These are phyloP conservation scores for Russula abietina DNA, from an alignment of 768 basidiomycete species.

Conservation along the genomic window DNA sequence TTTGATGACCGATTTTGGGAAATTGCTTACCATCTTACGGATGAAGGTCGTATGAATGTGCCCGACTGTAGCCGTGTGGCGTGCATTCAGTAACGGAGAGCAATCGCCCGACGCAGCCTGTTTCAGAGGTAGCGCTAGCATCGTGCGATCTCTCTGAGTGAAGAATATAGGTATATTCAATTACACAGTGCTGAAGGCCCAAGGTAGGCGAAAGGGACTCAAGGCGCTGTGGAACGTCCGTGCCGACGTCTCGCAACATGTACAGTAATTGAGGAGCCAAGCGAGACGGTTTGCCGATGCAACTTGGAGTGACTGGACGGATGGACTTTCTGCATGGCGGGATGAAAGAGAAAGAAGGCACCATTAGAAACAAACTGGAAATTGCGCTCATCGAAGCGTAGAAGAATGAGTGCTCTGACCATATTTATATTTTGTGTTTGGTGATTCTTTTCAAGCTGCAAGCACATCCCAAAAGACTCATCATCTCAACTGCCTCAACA, in stretches of 20 bases:
- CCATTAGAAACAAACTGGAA: neutral
- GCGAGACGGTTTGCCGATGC: neutral
- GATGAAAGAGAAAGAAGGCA: neutral
- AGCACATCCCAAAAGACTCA: too few species aligned
- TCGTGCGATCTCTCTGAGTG: neutral
- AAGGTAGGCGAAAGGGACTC: constrained; percentile 4
- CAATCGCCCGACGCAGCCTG: neutral
- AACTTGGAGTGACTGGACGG: neutral
- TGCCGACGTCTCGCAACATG: neutral
- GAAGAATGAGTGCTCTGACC: neutral
- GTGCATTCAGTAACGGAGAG: neutral
- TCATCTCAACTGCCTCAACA: too few species aligned
- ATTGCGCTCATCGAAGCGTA: neutral
- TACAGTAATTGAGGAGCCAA: constrained; percentile 15
- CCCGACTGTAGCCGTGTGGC: neutral
- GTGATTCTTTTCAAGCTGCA: too few species aligned
- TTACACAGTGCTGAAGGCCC: neutral
- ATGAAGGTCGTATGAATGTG: neutral
- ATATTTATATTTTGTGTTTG: too few species aligned
- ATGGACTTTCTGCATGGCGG: neutral
- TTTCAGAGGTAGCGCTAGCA: neutral
- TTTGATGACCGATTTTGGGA: too few species aligned
- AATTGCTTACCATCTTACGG: constrained; percentile 7
- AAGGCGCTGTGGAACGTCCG: constrained; percentile 5
- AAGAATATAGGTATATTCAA: constrained; percentile 21